Conservation (phyloP, 2,329 filamentous ascomycete species). For the Claviceps cyperi region DNA sequence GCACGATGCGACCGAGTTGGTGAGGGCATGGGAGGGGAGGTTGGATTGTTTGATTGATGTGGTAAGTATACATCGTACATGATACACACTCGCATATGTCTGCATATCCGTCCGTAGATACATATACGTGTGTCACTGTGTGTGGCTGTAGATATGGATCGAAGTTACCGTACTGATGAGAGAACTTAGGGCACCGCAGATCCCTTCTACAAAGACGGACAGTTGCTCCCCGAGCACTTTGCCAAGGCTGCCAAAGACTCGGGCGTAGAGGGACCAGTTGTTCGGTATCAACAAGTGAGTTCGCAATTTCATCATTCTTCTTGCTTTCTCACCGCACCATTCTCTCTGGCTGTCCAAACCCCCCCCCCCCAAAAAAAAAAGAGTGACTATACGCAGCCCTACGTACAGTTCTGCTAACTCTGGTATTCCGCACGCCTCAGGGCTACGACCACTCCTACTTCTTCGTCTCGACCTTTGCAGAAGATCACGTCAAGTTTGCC, state of each 20-base stretch:
- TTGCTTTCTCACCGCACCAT: not conserved
- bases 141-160: too few species aligned
- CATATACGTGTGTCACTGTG: too few species aligned
- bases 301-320: not conserved
- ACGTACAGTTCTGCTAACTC: not conserved
- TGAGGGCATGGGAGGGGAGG: conserved; percentile 57
- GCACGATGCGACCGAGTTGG: conserved; percentile 83
- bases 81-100: too few species aligned
- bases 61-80: conserved; percentile 30
- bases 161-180: not conserved
- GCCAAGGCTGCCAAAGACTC: conserved; percentile 62
- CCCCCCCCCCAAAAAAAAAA: too few species aligned
- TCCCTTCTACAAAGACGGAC: conserved; percentile 90
- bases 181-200: conserved; percentile 65
- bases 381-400: too few species aligned
- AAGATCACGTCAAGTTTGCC: conserved; percentile 83
- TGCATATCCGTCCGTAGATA: too few species aligned
- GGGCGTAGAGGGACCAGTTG: conserved; percentile 55
- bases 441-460: conserved; percentile 97
- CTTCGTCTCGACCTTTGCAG: conserved; percentile 82
- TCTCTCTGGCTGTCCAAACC: too few species aligned
- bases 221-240: conserved; percentile 89
- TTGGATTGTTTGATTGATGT: conserved; percentile 80
- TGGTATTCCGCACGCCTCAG: conserved; percentile 20
- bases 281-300: conserved; percentile 67